Evolutionary conservation across 1,284 basidiomycete genomes (phyloP).

Genomic region (Tilletia setariae): DNA sequence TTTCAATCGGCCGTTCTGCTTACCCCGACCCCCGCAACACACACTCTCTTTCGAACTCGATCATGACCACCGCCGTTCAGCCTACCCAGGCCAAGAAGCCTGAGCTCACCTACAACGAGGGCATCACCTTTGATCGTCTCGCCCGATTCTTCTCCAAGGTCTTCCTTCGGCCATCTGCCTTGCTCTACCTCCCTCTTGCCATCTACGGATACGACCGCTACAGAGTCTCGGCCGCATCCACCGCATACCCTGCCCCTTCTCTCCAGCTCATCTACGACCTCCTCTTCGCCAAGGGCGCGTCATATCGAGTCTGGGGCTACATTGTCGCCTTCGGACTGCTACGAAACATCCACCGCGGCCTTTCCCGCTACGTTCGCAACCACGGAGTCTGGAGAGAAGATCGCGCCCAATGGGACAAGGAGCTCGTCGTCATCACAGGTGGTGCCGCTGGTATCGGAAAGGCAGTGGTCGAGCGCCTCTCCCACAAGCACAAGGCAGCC

Average conservation of each 20-base stretch:
- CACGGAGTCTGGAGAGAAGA: constrained; percentile 37
- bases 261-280: constrained; percentile 14
- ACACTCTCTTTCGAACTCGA: background rate
- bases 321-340: constrained; percentile 36
- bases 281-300: constrained; percentile 13
- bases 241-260: constrained; percentile 7
- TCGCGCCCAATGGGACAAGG: constrained; percentile 41
- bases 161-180: constrained; percentile 41
- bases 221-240: constrained; percentile 10
- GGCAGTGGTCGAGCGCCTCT: constrained; percentile 45
- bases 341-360: constrained; percentile 32
- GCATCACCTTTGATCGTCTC: constrained; percentile 40
- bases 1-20: too few species aligned
- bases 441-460: constrained; percentile 52
- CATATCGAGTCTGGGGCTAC: constrained; percentile 23
- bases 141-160: constrained; percentile 33
- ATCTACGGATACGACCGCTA: constrained; percentile 35
- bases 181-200: constrained; percentile 39
- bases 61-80: constrained; percentile 15
- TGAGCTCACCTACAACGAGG: constrained; percentile 23
- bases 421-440: constrained; percentile 51
- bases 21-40: too few species aligned
- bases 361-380: constrained; percentile 44
- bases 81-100: constrained; percentile 17
- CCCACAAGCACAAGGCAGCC: constrained; percentile 35